These are phyloP conservation scores for Daldinia eschscholtzii DNA, from an alignment of 2,329 filamentous ascomycete genomes.

Conservation along the genomic window DNA sequence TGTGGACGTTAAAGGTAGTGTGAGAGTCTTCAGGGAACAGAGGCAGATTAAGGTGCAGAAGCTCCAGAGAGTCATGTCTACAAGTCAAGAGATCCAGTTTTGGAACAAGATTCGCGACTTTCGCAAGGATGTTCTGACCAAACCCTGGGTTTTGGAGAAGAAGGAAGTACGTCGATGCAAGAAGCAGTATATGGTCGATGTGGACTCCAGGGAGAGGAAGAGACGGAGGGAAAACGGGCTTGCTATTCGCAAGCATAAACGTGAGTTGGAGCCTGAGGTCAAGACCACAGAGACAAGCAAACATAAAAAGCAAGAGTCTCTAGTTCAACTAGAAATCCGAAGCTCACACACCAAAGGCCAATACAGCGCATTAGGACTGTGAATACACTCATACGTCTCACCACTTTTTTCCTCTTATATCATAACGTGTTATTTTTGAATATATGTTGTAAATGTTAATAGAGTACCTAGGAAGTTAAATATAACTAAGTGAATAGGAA, in stretches of 20 bases:
- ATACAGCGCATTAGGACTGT: conserved; percentile 54
- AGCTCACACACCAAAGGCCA: conserved; percentile 43
- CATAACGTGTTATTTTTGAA: neutral
- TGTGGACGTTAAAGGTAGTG: conserved; percentile 68
- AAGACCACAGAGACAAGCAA: conserved; percentile 22
- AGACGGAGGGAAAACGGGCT: conserved; percentile 37
- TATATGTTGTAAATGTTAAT: neutral
- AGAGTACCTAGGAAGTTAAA: neutral
- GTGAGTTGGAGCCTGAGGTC: conserved; percentile 4
- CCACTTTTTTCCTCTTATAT: neutral
- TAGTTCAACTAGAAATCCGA: conserved; percentile 33
- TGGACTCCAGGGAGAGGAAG: conserved; percentile 44
- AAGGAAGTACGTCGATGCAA: conserved; percentile 65
- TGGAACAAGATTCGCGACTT: conserved; percentile 70
- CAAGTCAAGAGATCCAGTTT: conserved; percentile 68
- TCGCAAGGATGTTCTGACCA: conserved; percentile 61
- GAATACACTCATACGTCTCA: conserved; percentile 28
- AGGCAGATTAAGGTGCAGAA: conserved; percentile 67
- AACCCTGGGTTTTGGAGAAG: conserved; percentile 67
- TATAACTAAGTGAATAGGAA: neutral
- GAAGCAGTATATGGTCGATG: conserved; percentile 58
- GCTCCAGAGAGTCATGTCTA: conserved; percentile 62
- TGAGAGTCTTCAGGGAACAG: conserved; percentile 62
- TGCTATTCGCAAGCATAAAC: conserved; percentile 7
- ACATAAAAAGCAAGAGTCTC: conserved; percentile 37